A percentile compares a stretch with the other conserved stretches of the same genome.
Evolutionary conservation across 176 grass and related monocot genomes (phyloP).

Genomic region (Lolium perenne): DNA sequence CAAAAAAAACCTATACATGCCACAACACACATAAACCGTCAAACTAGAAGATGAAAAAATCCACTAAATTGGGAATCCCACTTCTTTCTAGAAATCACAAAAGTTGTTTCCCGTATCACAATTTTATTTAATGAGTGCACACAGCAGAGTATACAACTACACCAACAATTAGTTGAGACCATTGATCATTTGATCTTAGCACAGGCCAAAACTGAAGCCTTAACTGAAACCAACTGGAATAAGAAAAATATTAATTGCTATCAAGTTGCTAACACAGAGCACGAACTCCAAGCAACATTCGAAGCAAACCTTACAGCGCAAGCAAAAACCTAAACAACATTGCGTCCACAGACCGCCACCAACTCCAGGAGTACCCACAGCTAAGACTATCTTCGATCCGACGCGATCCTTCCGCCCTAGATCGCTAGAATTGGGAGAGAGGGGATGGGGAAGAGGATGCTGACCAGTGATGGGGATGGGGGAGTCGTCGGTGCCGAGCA

Average conservation of each 20-base stretch:
- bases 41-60: background rate
- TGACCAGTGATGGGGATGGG: conserved; percentile 68
- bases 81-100: background rate
- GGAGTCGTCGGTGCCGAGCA: conserved; percentile 78
- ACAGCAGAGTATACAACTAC: no score
- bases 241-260: no score
- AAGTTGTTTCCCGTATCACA: background rate
- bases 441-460: background rate
- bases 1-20: background rate
- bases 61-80: background rate
- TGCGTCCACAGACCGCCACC: background rate
- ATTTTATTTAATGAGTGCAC: background rate
- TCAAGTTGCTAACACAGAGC: background rate
- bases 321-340: background rate
- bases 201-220: background rate
- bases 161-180: background rate
- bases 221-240: background rate
- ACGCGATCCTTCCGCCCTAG: background rate
- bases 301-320: conserved; percentile 1
- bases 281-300: background rate
- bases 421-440: background rate
- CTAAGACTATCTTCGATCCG: conserved; percentile 4
- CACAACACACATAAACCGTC: background rate
- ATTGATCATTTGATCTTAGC: background rate
- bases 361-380: background rate